These are phyloP conservation scores for Boletus fagicola DNA, from an alignment of 768 basidiomycete genomes.

Conservation along the genomic window DNA sequence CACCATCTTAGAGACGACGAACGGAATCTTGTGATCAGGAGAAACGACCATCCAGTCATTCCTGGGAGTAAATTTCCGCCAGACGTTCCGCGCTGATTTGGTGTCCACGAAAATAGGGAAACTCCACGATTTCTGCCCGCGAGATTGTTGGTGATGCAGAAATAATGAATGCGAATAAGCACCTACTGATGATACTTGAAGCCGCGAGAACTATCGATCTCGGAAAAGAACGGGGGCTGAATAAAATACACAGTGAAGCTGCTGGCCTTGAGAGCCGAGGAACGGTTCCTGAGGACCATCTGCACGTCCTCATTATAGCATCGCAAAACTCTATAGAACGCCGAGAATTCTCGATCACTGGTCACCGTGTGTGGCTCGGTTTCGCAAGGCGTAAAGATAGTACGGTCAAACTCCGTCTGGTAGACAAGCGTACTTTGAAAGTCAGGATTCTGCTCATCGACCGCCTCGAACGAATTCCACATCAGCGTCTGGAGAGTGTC, in stretches of 20 bases:
- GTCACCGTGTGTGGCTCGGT: not conserved
- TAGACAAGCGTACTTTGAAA: not conserved
- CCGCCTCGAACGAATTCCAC: not conserved
- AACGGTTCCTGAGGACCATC: rapidly evolving
- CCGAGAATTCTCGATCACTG: not conserved
- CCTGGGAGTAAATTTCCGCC: no score
- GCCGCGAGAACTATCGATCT: not conserved
- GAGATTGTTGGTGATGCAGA: not conserved
- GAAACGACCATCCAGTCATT: not conserved
- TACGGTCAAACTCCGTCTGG: not conserved
- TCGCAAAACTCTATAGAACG: not conserved
- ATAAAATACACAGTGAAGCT: not conserved
- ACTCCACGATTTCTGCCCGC: not conserved
- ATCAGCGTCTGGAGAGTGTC: not conserved
- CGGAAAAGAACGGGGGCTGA: not conserved
- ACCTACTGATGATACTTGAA: not conserved
- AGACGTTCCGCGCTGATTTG: no score
- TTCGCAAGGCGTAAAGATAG: not conserved
- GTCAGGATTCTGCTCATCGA: not conserved
- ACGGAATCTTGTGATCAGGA: not conserved
- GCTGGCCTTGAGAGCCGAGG: not conserved
- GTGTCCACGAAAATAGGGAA: no score
- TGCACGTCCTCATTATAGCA: not conserved
- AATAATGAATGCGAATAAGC: not conserved
- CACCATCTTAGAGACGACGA: constrained; percentile 12